A percentile compares a stretch with the other conserved stretches of the same genome.
Evolutionary conservation across 2,329 filamentous ascomycete genomes (phyloP).

Genomic region (Lachnellula suecica): DNA sequence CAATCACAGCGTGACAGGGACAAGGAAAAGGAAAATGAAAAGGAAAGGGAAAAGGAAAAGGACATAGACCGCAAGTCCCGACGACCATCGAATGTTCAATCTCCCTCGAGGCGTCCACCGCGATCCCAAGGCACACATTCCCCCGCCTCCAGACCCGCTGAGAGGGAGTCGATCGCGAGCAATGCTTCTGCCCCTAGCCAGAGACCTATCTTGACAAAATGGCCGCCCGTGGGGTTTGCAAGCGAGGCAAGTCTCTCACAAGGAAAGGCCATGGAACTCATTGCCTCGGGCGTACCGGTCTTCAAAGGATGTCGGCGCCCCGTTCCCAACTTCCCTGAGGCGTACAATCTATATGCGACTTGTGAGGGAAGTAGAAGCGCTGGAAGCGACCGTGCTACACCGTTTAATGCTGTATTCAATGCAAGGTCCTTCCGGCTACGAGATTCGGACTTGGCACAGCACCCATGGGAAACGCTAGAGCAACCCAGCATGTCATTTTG

Average conservation of each 20-base stretch:
- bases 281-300: slow-evolving; percentile 56
- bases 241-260: slow-evolving; percentile 50
- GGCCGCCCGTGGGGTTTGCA: slow-evolving; percentile 55
- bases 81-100: not conserved
- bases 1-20: no score
- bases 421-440: slow-evolving; percentile 24
- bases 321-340: slow-evolving; percentile 52
- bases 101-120: not conserved
- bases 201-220: slow-evolving; percentile 45
- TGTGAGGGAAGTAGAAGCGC: slow-evolving; percentile 41
- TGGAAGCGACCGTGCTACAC: slow-evolving; percentile 21
- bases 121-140: slow-evolving; percentile 5
- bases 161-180: slow-evolving; percentile 1
- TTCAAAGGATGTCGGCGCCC: slow-evolving; percentile 54
- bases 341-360: slow-evolving; percentile 57
- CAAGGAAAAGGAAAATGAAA: no score
- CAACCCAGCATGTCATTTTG: slow-evolving; percentile 71
- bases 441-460: slow-evolving; percentile 15
- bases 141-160: not conserved
- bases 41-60: no score
- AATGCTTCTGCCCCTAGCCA: slow-evolving; percentile 1
- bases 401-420: slow-evolving; percentile 16
- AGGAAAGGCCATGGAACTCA: slow-evolving; percentile 54
- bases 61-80: slow-evolving; percentile 28
- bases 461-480: slow-evolving; percentile 70